phyloP scores from a whole-genome alignment of 1,139 yeast species.

The Tardiomyces blankii region DNA sequence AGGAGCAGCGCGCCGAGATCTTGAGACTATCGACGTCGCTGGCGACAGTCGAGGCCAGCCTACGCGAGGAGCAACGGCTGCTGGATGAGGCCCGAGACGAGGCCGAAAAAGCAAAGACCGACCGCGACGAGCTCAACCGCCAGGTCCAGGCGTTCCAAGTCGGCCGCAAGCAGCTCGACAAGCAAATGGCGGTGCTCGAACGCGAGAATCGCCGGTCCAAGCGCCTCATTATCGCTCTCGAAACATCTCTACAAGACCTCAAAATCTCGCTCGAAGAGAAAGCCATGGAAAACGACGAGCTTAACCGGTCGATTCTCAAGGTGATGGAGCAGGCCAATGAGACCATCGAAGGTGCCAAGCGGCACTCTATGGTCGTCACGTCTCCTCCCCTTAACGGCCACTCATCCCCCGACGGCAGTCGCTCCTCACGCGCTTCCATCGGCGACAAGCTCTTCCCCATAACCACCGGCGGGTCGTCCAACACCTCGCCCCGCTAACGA shows the following conservation, averaged over 20 bases:
- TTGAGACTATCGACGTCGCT: conserved; percentile 4
- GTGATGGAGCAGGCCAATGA: conserved; percentile 27
- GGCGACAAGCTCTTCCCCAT: neutral
- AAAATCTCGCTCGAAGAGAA: conserved; percentile 27
- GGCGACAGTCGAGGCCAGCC: conserved; percentile 1
- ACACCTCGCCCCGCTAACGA: neutral
- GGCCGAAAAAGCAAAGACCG: conserved; percentile 9
- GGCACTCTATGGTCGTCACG: conserved; percentile 16
- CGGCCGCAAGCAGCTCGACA: conserved; percentile 17
- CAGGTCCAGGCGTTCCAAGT: conserved; percentile 15
- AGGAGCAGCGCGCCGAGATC: conserved; percentile 11
- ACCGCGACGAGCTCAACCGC: conserved; percentile 13
- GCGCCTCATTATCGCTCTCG: conserved; percentile 17
- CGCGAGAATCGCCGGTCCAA: conserved; percentile 18
- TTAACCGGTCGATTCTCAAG: conserved; percentile 20
- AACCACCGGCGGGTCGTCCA: neutral
- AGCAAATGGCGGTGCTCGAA: conserved; percentile 17
- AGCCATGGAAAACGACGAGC: conserved; percentile 28
- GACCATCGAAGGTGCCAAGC: conserved; percentile 22
- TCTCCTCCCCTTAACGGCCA: neutral
- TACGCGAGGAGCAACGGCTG: conserved; percentile 1
- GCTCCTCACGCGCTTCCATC: neutral
- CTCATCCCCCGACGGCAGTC: neutral
- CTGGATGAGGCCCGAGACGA: conserved; percentile 7
- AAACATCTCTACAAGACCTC: conserved; percentile 23